A percentile compares a stretch with the other conserved stretches of the same genome.
phyloP scores from a whole-genome alignment of 345 rosid species.

The Hypericum perforatum region DNA sequence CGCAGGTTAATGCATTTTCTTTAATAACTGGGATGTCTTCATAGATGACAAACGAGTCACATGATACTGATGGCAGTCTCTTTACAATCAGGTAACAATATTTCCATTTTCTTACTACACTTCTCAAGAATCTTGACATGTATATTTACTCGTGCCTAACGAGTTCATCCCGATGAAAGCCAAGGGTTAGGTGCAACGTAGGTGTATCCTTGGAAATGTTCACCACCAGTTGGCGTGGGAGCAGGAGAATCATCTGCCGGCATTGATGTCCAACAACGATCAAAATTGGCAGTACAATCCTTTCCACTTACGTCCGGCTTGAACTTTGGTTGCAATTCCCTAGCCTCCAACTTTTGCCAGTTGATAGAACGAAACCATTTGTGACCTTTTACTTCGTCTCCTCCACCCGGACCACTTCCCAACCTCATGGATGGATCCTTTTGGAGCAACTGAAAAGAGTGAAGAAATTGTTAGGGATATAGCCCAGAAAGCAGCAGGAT shows the following conservation, averaged over 20 bases:
- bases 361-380: constrained; percentile 49
- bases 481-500: constrained; percentile 2
- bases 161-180: constrained; percentile 38
- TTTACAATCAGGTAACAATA: no score
- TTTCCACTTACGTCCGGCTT: constrained; percentile 61
- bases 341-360: constrained; percentile 60
- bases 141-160: no score
- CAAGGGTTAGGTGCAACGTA: constrained; percentile 65
- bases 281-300: constrained; percentile 61
- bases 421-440: constrained; percentile 64
- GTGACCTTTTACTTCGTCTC: constrained; percentile 48
- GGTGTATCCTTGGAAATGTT: constrained; percentile 56
- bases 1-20: no score
- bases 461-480: not conserved
- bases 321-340: constrained; percentile 52
- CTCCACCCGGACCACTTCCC: constrained; percentile 55
- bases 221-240: constrained; percentile 58
- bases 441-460: constrained; percentile 37
- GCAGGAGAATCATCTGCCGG: constrained; percentile 63
- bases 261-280: constrained; percentile 69
- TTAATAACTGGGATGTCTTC: no score
- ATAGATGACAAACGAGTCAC: no score
- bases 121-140: no score
- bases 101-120: no score
- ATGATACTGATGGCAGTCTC: no score